Evolutionary conservation across 1,284 basidiomycete species (phyloP).

Genomic region (Gymnopus androsaceus): DNA sequence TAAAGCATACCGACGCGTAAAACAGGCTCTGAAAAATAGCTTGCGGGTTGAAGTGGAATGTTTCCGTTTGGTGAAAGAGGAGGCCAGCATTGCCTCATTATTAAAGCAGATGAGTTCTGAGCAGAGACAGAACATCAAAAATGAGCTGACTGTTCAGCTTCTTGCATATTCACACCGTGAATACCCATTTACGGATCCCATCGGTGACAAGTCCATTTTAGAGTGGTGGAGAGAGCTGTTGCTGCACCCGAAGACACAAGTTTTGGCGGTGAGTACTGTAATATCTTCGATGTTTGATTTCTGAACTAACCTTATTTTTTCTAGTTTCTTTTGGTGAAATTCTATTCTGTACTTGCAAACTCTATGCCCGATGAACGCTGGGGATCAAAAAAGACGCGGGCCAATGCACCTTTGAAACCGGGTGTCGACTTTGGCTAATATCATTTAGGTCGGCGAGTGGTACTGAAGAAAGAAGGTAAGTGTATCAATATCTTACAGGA

Average conservation of each 20-base stretch:
- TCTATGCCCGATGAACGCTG: constrained; percentile 43
- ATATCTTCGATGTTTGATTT: not conserved
- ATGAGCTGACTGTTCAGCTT: not conserved
- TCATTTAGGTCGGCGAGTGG: too few relatives aligned
- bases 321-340: constrained; percentile 22
- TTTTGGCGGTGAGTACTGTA: not conserved
- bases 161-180: not conserved
- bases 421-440: too few relatives aligned
- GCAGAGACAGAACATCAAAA: not conserved
- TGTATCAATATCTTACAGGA: too few relatives aligned
- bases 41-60: not conserved
- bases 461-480: too few relatives aligned
- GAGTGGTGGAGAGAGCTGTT: not conserved
- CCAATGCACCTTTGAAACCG: constrained; percentile 35
- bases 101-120: not conserved
- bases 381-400: constrained; percentile 37
- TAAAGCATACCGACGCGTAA: not conserved
- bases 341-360: constrained; percentile 34
- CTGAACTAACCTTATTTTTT: not conserved
- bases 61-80: not conserved
- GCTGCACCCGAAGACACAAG: not conserved
- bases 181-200: not conserved
- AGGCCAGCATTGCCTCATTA: not conserved
- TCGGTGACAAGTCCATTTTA: not conserved
- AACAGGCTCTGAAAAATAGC: not conserved